These are phyloP conservation scores for Phytophthora foliorum DNA, from an alignment of 352 stramenopile species.

Conservation along the genomic window DNA sequence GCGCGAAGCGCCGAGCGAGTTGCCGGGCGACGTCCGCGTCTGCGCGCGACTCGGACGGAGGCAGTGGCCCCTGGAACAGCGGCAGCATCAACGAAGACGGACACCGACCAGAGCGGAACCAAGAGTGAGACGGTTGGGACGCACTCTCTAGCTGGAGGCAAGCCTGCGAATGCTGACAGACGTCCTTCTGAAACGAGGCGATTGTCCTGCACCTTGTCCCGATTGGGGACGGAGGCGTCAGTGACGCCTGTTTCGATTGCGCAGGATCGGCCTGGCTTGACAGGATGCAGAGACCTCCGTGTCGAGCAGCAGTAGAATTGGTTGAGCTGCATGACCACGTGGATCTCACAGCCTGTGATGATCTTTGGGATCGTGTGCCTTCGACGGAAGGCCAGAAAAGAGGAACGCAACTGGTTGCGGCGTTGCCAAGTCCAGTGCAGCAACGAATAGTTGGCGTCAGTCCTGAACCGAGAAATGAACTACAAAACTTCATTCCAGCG, in stretches of 20 bases:
- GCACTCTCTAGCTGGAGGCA: slow-evolving; percentile 6
- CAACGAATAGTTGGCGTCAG: too few species aligned
- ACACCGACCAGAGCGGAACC: slow-evolving; percentile 1
- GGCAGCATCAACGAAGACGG: slow-evolving; percentile 23
- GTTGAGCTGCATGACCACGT: too few species aligned
- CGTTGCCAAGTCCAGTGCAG: too few species aligned
- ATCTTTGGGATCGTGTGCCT: too few species aligned
- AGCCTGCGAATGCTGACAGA: slow-evolving; percentile 10
- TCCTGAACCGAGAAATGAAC: too few species aligned
- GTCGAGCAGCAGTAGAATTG: too few species aligned
- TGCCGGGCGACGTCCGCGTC: slow-evolving; percentile 11
- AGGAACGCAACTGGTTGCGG: not conserved
- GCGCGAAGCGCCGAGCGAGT: slow-evolving; percentile 54
- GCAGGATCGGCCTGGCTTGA: too few species aligned
- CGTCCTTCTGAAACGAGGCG: not conserved
- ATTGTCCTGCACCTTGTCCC: too few species aligned
- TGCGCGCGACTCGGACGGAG: slow-evolving; percentile 17
- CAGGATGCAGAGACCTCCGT: too few species aligned
- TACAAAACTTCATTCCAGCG: too few species aligned
- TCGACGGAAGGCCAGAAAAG: not conserved
- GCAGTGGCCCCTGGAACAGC: slow-evolving; percentile 24
- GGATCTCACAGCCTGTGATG: too few species aligned
- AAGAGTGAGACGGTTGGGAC: not conserved
- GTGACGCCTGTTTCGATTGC: not conserved
- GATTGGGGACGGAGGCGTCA: not conserved